Evolutionary conservation across 768 basidiomycete genomes (phyloP).

Genomic region (Clavaria fumosa): DNA sequence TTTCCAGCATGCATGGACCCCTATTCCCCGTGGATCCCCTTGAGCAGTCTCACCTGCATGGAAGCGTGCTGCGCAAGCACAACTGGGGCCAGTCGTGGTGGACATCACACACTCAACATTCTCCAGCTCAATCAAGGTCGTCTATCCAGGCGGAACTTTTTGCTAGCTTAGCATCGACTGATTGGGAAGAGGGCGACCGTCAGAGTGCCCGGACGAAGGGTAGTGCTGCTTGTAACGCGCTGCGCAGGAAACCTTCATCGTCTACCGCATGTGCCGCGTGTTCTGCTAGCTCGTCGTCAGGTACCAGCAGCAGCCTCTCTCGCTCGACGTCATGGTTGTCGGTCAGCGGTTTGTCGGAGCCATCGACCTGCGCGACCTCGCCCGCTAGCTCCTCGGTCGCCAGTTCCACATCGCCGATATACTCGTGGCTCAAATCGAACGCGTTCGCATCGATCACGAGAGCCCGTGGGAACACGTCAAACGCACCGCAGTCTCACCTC

Average conservation of each 20-base stretch:
- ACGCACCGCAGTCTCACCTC: constrained; percentile 9
- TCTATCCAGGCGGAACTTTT: constrained; percentile 23
- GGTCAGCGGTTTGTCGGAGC: constrained; percentile 7
- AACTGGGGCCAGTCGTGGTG: constrained; percentile 25
- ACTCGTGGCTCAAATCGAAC: constrained; percentile 13
- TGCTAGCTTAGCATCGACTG: constrained; percentile 25
- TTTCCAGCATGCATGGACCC: constrained; percentile 40
- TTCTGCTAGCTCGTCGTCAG: neutral
- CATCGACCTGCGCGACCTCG: constrained; percentile 22
- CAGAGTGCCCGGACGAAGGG: neutral
- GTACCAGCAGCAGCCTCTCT: neutral
- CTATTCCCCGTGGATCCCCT: constrained; percentile 29
- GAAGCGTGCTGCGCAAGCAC: constrained; percentile 26
- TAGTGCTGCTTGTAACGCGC: neutral
- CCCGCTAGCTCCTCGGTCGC: no score
- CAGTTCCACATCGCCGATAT: constrained; percentile 19
- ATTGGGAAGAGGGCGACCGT: constrained; percentile 25
- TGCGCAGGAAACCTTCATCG: neutral
- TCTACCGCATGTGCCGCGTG: neutral
- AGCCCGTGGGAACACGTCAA: no score
- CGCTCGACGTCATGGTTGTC: constrained; percentile 4
- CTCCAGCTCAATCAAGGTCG: neutral
- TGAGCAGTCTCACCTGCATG: constrained; percentile 13
- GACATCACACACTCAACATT: constrained; percentile 13
- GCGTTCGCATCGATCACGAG: no score